phyloP scores from a whole-genome alignment of 352 stramenopile genomes.

The Nothophytophthora sp. region DNA sequence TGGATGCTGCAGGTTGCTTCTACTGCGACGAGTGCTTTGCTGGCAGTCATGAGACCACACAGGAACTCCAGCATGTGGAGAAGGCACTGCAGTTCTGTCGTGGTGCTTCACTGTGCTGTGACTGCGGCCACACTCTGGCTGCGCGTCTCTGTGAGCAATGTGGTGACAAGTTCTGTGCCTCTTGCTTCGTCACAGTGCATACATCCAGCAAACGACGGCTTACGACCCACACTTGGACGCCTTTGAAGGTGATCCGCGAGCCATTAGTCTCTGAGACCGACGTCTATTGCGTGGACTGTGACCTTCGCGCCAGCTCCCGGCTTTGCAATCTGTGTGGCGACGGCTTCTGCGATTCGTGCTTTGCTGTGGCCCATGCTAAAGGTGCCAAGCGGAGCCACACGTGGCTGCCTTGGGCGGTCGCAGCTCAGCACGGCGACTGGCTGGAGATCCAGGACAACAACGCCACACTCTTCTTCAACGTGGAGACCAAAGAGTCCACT shows the following conservation, averaged over 20 bases:
- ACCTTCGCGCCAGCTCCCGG: conserved; percentile 36
- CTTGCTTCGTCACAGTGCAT: conserved; percentile 45
- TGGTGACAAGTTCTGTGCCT: conserved; percentile 59
- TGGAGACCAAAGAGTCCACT: conserved; percentile 79
- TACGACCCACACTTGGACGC: conserved; percentile 34
- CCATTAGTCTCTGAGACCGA: conserved; percentile 50
- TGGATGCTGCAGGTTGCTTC: conserved; percentile 34
- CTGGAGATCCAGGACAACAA: conserved; percentile 71
- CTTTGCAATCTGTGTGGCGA: conserved; percentile 84
- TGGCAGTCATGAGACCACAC: conserved; percentile 43
- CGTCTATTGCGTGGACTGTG: conserved; percentile 71
- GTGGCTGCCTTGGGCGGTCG: conserved; percentile 54
- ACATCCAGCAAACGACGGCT: conserved; percentile 27
- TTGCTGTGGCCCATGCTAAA: conserved; percentile 43
- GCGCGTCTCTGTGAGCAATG: conserved; percentile 54
- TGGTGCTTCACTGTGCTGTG: conserved; percentile 51
- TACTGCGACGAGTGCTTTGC: conserved; percentile 71
- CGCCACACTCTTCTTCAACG: conserved; percentile 66
- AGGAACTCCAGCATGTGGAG: conserved; percentile 40
- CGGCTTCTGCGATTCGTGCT: conserved; percentile 72
- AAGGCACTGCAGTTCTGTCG: conserved; percentile 51
- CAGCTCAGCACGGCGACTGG: conserved; percentile 63
- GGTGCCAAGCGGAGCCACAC: conserved; percentile 69
- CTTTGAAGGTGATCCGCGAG: conserved; percentile 60
- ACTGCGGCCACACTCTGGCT: conserved; percentile 48